Evolutionary conservation across 2,329 filamentous ascomycete species (phyloP), one percentile per base, ranked within the genome.

Genomic region (Colletotrichum tropicicola): DNA sequence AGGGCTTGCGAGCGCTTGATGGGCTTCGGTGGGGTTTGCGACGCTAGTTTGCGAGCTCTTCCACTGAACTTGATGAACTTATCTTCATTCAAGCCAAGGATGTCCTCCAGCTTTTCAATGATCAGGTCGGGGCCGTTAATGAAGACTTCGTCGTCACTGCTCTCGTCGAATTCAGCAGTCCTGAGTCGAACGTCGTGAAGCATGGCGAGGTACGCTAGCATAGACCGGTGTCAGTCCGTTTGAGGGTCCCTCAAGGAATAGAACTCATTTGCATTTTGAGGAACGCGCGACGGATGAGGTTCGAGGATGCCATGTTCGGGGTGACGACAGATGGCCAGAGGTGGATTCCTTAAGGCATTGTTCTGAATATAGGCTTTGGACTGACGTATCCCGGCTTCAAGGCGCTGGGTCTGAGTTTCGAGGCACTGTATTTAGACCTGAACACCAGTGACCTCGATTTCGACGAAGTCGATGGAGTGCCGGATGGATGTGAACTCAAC

Each of bases 41-140:
- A 10, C 49, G 17, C 45, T 28, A 32, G 19, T 58, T 58, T 5
- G n/a, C 3, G n/a, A 21, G 55, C 55, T 30, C 35, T 58, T 25
- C 43, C 44, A 7, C 12, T 32, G 45, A 58, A 58, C 44, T 58
- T 58, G 1, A 13, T n/a, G 8, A 58, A 19, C 13, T 58, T 49
- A 41, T 58, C 35, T 49, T 58, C 13, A 12, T 51, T 51, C 6
- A 58, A 21, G 32, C 55, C n/a, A n/a, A 58, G n/a, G n/a, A 58
- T 49, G 13, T 30, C 44, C 13, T 58, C 55, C 10, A 58, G 10
- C 35, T 49, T 58, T 25, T 58, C 12, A 2, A 49, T 17, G 17
- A 58, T 7, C 6, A 58, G 6, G 13, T 58, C 10, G 5, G 17
- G 55, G 23, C 4, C n/a, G 6, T 51, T 7, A 13, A 58, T 32